These are phyloP conservation scores for Solanum hybrid DNA, from an alignment of 305 asterid genomes.

Conservation along the genomic window DNA sequence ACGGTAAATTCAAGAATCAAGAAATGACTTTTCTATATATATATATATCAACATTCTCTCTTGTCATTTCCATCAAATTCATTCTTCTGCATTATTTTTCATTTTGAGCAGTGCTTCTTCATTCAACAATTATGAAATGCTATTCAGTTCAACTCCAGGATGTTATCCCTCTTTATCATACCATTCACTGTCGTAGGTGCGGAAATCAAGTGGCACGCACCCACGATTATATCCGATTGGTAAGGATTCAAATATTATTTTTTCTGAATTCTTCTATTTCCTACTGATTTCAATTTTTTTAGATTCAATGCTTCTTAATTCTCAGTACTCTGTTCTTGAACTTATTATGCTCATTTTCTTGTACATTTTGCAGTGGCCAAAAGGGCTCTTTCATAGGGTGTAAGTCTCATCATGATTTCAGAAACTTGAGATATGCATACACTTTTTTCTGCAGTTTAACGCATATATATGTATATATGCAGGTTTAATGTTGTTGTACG, in stretches of 20 bases:
- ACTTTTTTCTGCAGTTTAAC: neutral
- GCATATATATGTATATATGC: neutral
- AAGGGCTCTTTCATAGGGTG: neutral
- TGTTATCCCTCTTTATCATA: neutral
- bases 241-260: neutral
- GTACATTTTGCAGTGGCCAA: neutral
- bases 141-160: neutral
- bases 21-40: neutral
- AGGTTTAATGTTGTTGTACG: neutral
- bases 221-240: neutral
- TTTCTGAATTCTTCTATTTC: neutral
- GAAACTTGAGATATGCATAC: neutral
- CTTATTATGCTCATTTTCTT: neutral
- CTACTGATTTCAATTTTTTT: neutral
- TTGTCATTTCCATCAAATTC: no score
- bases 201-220: neutral
- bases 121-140: neutral
- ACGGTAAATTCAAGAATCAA: neutral
- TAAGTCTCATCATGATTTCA: neutral
- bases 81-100: no score
- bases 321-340: no score
- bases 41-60: neutral
- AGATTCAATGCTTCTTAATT: neutral
- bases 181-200: neutral
- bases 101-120: neutral